A percentile compares a stretch with the other conserved stretches of the same genome.
Conservation (phyloP, 805 yeast genomes). For the Metschnikowia santaceciliae region DNA sequence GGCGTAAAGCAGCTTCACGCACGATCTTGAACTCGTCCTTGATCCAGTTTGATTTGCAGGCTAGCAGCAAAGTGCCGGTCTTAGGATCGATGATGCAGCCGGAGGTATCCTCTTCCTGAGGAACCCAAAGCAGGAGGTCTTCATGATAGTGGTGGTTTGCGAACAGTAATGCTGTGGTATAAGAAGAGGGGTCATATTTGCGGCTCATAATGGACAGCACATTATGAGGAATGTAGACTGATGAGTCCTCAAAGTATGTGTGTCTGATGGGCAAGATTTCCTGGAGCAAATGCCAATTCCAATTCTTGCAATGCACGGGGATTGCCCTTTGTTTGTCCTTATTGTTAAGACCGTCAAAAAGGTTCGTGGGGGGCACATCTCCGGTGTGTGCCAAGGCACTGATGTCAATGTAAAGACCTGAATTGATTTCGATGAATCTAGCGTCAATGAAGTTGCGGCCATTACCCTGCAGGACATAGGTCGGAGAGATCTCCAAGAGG, state of each 20-base stretch:
- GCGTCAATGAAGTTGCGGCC: conserved; percentile 21
- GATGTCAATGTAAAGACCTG: conserved; percentile 31
- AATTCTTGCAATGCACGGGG: conserved; percentile 36
- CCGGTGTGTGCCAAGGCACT: conserved; percentile 14
- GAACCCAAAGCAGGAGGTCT: conserved; percentile 47
- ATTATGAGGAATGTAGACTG: conserved; percentile 34
- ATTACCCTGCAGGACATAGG: conserved; percentile 19
- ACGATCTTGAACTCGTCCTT: conserved; percentile 36
- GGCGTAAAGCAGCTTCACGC: conserved; percentile 24
- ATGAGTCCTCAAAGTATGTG: conserved; percentile 34
- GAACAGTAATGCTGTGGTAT: conserved; percentile 26
- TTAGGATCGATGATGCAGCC: conserved; percentile 27
- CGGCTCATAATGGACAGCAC: conserved; percentile 26
- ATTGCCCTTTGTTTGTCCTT: conserved; percentile 10
- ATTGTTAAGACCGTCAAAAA: conserved; percentile 2
- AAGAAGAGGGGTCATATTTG: conserved; percentile 31
- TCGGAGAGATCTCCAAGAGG: conserved; percentile 20
- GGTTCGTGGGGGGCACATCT: conserved; percentile 8
- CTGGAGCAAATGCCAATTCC: conserved; percentile 37
- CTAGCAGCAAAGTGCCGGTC: conserved; percentile 26
- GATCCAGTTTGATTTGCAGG: conserved; percentile 12
- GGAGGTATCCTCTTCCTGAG: conserved; percentile 33
- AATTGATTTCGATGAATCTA: conserved; percentile 28
- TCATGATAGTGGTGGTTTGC: conserved; percentile 35
- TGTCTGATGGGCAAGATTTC: conserved; percentile 35